phyloP scores from a whole-genome alignment of 1,284 basidiomycete species.

The Rhodotorula sp. region DNA sequence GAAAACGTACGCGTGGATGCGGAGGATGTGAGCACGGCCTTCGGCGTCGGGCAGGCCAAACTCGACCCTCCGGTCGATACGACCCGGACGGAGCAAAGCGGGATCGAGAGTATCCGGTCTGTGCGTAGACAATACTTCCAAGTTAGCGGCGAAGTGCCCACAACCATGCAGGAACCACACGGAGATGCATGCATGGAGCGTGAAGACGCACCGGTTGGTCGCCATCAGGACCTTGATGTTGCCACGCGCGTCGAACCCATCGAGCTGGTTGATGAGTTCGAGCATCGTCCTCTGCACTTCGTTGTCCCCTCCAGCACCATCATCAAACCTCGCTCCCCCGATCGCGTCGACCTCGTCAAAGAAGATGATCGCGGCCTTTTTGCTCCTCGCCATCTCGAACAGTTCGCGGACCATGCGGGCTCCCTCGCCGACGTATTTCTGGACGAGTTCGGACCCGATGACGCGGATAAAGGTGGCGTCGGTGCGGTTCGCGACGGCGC shows the following conservation, averaged over 20 bases:
- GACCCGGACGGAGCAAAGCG: slow-evolving; percentile 90
- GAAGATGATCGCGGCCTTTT: slow-evolving; percentile 99
- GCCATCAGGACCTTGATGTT: slow-evolving; percentile 99
- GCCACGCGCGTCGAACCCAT: slow-evolving; percentile 96
- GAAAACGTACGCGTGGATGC: slow-evolving; percentile 91
- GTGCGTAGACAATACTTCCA: background rate
- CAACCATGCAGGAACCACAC: background rate
- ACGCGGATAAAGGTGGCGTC: slow-evolving; percentile 99
- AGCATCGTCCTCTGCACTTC: slow-evolving; percentile 99
- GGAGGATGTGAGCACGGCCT: slow-evolving; percentile 92
- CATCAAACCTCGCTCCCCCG: slow-evolving; percentile 94
- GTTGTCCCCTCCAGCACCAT: slow-evolving; percentile 98
- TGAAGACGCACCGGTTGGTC: slow-evolving; percentile 72
- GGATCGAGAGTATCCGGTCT: slow-evolving; percentile 98
- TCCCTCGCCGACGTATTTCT: slow-evolving; percentile 99
- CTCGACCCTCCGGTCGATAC: slow-evolving; percentile 92
- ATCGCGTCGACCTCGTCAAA: slow-evolving; percentile 98
- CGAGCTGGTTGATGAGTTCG: slow-evolving; percentile 97
- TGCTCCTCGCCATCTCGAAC: slow-evolving; percentile 98
- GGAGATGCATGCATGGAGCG: too few species aligned
- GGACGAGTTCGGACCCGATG: slow-evolving; percentile 97
- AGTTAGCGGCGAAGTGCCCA: background rate
- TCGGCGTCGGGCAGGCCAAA: slow-evolving; percentile 95
- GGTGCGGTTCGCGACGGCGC: slow-evolving; percentile 97
- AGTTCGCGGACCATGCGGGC: slow-evolving; percentile 98